Conservation (phyloP, 768 basidiomycete species). For the Mrakia hoshinonis region DNA sequence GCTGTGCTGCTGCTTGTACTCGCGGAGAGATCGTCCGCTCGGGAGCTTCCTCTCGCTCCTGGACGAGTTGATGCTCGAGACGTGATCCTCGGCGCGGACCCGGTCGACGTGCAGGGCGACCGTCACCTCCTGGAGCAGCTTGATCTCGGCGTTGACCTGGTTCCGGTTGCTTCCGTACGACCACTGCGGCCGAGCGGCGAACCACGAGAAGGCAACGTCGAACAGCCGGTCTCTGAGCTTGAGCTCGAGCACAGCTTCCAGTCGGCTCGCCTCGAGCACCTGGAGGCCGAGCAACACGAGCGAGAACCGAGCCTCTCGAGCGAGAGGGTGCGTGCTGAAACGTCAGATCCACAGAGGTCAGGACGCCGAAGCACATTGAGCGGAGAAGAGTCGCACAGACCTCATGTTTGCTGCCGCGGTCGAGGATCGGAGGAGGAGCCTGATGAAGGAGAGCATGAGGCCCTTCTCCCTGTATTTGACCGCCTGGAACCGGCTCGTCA, state of each 20-base stretch:
- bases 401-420: conserved; percentile 63
- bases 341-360: background rate
- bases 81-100: conserved; percentile 48
- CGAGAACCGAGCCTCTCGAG: conserved; percentile 81
- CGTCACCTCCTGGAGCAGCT: conserved; percentile 73
- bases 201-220: conserved; percentile 78
- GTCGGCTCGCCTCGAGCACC: conserved; percentile 71
- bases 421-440: conserved; percentile 73
- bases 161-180: conserved; percentile 89
- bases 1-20: conserved; percentile 55
- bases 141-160: conserved; percentile 80
- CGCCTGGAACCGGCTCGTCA: conserved; percentile 86
- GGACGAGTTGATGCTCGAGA: conserved; percentile 29
- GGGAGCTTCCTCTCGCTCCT: conserved; percentile 52
- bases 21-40: conserved; percentile 40
- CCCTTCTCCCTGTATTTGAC: conserved; percentile 77
- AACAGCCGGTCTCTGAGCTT: conserved; percentile 67
- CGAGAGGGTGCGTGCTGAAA: conserved; percentile 75
- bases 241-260: conserved; percentile 75
- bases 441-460: conserved; percentile 75
- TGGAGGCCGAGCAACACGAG: conserved; percentile 90
- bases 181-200: conserved; percentile 93
- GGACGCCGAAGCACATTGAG: too few species aligned
- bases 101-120: conserved; percentile 66
- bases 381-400: conserved; percentile 44